Percentiles rank a stretch among this genome's conserved stretches.
Conservation (phyloP, 1,139 yeast genomes). For the Protomyces inouyei region DNA sequence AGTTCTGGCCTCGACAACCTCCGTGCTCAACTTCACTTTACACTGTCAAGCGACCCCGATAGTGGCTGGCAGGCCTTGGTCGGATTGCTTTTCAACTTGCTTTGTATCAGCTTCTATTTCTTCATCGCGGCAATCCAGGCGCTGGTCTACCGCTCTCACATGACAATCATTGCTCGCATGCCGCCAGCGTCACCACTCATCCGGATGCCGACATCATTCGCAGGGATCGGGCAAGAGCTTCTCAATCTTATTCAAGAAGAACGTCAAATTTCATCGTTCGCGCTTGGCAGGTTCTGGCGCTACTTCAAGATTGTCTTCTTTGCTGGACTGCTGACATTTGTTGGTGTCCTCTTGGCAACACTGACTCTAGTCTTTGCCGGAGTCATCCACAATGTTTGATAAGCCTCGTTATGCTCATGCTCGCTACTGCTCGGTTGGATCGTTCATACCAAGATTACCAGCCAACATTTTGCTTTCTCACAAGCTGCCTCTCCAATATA, state of each 20-base stretch:
- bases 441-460: neutral
- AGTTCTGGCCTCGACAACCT: neutral
- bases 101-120: neutral
- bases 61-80: neutral
- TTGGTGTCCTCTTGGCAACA: neutral
- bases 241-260: slow-evolving; percentile 14
- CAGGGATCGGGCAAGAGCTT: slow-evolving; percentile 3
- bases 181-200: slow-evolving; percentile 5
- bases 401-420: neutral
- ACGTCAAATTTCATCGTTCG: neutral
- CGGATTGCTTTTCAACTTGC: neutral
- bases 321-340: slow-evolving; percentile 3
- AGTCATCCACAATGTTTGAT: neutral
- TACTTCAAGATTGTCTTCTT: neutral
- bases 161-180: slow-evolving; percentile 5
- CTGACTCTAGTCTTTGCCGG: neutral
- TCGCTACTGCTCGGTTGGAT: neutral
- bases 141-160: slow-evolving; percentile 4
- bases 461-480: slow-evolving; percentile 8
- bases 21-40: neutral
- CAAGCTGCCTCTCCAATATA: neutral
- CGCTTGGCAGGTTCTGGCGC: slow-evolving; percentile 7
- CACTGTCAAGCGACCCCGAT: neutral
- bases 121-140: slow-evolving; percentile 10
- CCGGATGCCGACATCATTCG: neutral